Conservation (phyloP, 176 grass and related monocot genomes). For the Ananas comosus region DNA sequence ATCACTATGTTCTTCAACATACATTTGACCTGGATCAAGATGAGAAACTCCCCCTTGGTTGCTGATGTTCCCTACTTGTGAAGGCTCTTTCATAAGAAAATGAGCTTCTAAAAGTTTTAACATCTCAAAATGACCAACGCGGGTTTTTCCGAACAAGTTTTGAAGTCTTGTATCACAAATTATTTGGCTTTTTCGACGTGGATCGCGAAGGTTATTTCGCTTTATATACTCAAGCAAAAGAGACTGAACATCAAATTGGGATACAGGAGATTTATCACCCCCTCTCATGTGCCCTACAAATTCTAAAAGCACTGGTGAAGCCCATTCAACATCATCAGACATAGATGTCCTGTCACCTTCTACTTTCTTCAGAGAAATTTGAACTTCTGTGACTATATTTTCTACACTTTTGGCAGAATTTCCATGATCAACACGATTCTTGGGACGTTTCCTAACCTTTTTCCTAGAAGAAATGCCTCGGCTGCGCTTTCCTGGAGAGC, state of each 20-base stretch:
- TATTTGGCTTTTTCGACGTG: constrained; percentile 78
- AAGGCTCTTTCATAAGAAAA: constrained; percentile 63
- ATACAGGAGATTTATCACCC: constrained; percentile 61
- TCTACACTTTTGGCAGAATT: constrained; percentile 31
- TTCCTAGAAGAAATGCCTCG: constrained; percentile 36
- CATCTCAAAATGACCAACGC: constrained; percentile 80
- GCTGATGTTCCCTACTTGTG: constrained; percentile 30
- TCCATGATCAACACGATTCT: constrained; percentile 12
- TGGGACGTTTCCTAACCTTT: constrained; percentile 52
- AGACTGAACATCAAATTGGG: constrained; percentile 67
- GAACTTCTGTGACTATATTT: constrained; percentile 20
- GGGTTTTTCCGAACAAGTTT: constrained; percentile 57
- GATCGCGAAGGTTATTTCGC: constrained; percentile 74
- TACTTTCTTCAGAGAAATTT: constrained; percentile 34
- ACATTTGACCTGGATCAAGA: constrained; percentile 49
- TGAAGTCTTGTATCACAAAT: constrained; percentile 74
- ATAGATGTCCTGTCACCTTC: constrained; percentile 30
- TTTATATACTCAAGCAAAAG: constrained; percentile 96
- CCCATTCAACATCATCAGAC: constrained; percentile 49
- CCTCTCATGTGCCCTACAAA: constrained; percentile 78
- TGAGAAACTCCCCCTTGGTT: constrained; percentile 23
- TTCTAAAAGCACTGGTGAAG: constrained; percentile 68
- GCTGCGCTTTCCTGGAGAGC: constrained; percentile 34
- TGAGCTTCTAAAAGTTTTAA: constrained; percentile 83
- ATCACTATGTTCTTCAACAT: constrained; percentile 37